phyloP scores from a whole-genome alignment of 805 yeast genomes.

The Saturnispora halmiae region DNA sequence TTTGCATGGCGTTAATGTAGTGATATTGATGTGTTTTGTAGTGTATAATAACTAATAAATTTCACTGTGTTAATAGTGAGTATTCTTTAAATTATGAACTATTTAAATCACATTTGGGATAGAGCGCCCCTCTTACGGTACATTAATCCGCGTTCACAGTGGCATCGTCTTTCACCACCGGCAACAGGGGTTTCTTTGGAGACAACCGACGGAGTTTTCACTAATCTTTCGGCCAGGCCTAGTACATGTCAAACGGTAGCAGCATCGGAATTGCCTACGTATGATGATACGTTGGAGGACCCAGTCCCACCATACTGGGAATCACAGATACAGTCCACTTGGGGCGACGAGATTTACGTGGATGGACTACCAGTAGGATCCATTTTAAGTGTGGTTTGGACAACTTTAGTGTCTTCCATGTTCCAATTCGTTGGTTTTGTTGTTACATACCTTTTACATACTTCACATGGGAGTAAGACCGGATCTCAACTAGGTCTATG shows the following conservation, averaged over 20 bases:
- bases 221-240: slow-evolving; percentile 87
- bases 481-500: slow-evolving; percentile 94
- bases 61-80: too few species aligned
- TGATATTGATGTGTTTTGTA: too few species aligned
- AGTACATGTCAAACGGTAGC: slow-evolving; percentile 34
- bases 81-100: too few species aligned
- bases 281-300: slow-evolving; percentile 92
- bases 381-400: slow-evolving; percentile 84
- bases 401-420: slow-evolving; percentile 75
- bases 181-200: slow-evolving; percentile 15
- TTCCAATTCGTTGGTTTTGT: slow-evolving; percentile 93
- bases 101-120: slow-evolving; percentile 10
- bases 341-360: slow-evolving; percentile 76
- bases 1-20: slow-evolving; percentile 8
- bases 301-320: slow-evolving; percentile 97
- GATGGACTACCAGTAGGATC: slow-evolving; percentile 96
- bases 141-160: slow-evolving; percentile 20
- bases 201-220: slow-evolving; percentile 80
- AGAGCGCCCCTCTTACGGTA: slow-evolving; percentile 27
- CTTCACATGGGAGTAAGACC: slow-evolving; percentile 94
- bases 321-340: slow-evolving; percentile 70
- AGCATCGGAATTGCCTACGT: slow-evolving; percentile 70
- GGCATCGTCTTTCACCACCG: slow-evolving; percentile 17
- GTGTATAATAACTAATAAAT: too few species aligned
- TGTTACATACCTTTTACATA: slow-evolving; percentile 81